These are phyloP conservation scores for Solanum tarijense DNA, from an alignment of 257 asterid genomes.

Conservation along the genomic window DNA sequence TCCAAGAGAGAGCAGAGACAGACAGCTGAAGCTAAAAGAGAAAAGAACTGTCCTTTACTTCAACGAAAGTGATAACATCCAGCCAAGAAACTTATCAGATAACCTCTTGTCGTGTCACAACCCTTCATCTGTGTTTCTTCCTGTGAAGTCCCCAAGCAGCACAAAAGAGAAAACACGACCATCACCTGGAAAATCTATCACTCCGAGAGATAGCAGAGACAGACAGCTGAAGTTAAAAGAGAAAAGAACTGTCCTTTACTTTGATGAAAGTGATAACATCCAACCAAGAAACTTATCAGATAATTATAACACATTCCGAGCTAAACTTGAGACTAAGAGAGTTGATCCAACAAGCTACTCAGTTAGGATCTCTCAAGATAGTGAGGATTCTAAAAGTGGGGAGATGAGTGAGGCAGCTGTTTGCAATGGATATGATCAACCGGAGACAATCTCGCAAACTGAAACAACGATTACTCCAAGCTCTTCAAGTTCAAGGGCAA, in stretches of 20 bases:
- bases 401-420: conserved; percentile 41
- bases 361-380: conserved; percentile 46
- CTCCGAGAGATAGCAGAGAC: conserved; percentile 24
- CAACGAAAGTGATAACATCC: conserved; percentile 32
- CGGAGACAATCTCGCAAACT: conserved; percentile 30
- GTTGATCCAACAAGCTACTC: conserved; percentile 78
- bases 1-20: conserved; percentile 22
- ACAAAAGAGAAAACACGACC: conserved; percentile 34
- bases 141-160: conserved; percentile 69
- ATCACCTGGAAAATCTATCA: conserved; percentile 38
- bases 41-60: conserved; percentile 44
- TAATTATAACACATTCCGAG: conserved; percentile 16
- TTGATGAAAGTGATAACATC: conserved; percentile 35
- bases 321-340: conserved; percentile 57
- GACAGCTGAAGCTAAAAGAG: conserved; percentile 36
- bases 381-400: conserved; percentile 68
- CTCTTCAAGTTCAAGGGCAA: conserved; percentile 19
- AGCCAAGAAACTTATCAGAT: conserved; percentile 19
- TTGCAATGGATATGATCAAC: conserved; percentile 35
- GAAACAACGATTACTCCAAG: conserved; percentile 23
- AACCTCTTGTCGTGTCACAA: conserved; percentile 31
- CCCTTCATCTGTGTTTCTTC: conserved; percentile 68
- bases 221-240: conserved; percentile 34
- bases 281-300: conserved; percentile 25
- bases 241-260: conserved; percentile 42